A percentile compares a stretch with the other conserved stretches of the same genome.
phyloP scores from a whole-genome alignment of 2,329 filamentous ascomycete genomes.

The Monosporascus sp. region DNA sequence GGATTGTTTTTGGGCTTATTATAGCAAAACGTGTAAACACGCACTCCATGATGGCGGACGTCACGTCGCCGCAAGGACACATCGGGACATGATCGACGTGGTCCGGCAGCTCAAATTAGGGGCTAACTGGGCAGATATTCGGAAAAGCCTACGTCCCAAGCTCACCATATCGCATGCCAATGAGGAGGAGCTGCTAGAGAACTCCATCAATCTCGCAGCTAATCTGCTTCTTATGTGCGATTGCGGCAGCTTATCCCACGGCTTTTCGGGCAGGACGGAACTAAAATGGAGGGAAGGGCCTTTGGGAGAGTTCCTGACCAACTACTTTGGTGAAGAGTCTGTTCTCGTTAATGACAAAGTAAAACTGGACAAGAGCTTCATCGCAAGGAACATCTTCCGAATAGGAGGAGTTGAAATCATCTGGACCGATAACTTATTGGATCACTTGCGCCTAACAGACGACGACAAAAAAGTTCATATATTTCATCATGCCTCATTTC shows the following conservation, averaged over 20 bases:
- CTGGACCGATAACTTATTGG: conserved; percentile 35
- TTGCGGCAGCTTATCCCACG: not conserved
- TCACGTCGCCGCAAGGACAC: not conserved
- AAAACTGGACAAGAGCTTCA: conserved; percentile 10
- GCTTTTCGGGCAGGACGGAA: conserved; percentile 4
- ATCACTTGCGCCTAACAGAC: conserved; percentile 34
- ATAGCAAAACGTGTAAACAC: not conserved
- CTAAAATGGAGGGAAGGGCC: not conserved
- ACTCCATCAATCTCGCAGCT: not conserved
- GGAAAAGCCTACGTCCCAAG: not conserved
- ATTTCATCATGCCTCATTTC: conserved; percentile 36
- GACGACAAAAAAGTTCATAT: conserved; percentile 33
- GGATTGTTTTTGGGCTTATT: not conserved
- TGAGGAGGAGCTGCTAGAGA: not conserved
- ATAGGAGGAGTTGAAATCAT: conserved; percentile 32
- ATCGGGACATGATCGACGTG: not conserved
- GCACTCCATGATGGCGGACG: not conserved
- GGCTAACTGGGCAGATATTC: not conserved
- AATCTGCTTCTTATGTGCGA: conserved; percentile 2
- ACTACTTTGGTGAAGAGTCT: not conserved
- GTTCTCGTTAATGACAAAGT: not conserved
- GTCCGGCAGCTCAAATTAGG: not conserved
- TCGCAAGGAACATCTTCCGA: conserved; percentile 15
- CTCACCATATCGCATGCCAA: not conserved
- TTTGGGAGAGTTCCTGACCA: not conserved